Evolutionary conservation across 805 yeast genomes (phyloP).

Genomic region (Lachancea sp.): DNA sequence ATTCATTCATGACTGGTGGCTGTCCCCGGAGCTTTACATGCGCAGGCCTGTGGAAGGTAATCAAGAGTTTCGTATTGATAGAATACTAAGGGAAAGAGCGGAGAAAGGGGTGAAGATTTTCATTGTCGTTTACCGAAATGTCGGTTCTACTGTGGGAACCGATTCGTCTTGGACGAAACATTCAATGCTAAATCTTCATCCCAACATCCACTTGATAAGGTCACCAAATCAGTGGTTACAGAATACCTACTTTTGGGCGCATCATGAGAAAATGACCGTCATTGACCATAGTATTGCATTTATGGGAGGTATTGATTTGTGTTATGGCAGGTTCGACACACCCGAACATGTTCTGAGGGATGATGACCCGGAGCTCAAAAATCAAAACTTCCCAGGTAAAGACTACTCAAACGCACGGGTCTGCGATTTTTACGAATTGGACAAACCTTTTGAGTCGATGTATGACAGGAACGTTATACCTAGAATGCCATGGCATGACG

Average conservation of each 20-base stretch:
- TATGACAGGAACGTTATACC: conserved; percentile 76
- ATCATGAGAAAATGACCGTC: conserved; percentile 87
- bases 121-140: conserved; percentile 87
- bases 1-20: conserved; percentile 98
- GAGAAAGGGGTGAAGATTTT: conserved; percentile 92
- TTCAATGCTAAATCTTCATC: conserved; percentile 76
- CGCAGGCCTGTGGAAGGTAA: conserved; percentile 94
- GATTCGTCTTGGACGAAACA: conserved; percentile 95
- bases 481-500: conserved; percentile 99
- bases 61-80: conserved; percentile 87
- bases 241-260: conserved; percentile 97
- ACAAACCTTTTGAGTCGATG: conserved; percentile 86
- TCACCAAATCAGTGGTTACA: conserved; percentile 94
- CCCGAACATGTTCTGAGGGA: conserved; percentile 90
- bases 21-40: conserved; percentile 86
- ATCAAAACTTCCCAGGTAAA: conserved; percentile 83
- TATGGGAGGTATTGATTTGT: conserved; percentile 91
- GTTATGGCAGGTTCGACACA: conserved; percentile 94
- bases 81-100: conserved; percentile 82
- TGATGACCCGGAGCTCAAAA: conserved; percentile 47
- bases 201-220: conserved; percentile 81
- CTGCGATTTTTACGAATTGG: conserved; percentile 73
- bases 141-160: conserved; percentile 85
- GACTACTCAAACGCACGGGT: conserved; percentile 96
- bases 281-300: conserved; percentile 86